phyloP scores from a whole-genome alignment of 2,329 filamentous ascomycete genomes.

The Fusarium hostae region DNA sequence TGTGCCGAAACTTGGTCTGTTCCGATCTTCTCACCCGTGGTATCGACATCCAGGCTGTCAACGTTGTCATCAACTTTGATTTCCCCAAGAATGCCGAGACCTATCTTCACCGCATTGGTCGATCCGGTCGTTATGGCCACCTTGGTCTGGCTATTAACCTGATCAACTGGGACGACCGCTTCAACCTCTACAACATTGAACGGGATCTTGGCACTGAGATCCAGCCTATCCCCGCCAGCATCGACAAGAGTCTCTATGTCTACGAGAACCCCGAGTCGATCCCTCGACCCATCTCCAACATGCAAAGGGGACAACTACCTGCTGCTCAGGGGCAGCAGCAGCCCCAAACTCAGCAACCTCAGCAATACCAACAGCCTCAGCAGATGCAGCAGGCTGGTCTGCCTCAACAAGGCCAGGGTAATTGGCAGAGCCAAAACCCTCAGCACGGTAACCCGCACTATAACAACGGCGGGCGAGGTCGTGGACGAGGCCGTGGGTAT shows the following conservation, averaged over 20 bases:
- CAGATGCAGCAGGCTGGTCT: conserved; percentile 47
- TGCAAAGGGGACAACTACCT: conserved; percentile 48
- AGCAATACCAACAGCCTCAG: conserved; percentile 46
- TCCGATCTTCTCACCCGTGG: conserved; percentile 97
- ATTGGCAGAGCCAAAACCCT: conserved; percentile 54
- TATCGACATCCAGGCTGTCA: conserved; percentile 99
- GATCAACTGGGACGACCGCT: conserved; percentile 99
- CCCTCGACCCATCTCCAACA: conserved; percentile 77
- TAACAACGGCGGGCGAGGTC: conserved; percentile 51
- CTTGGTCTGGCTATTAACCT: conserved; percentile 97
- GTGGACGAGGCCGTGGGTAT: conserved; percentile 53
- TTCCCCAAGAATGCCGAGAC: conserved; percentile 99
- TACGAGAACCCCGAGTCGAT: conserved; percentile 97
- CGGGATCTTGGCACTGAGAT: conserved; percentile 98
- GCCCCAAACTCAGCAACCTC: conserved; percentile 45
- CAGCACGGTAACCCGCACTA: conserved; percentile 52
- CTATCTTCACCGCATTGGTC: conserved; percentile 97
- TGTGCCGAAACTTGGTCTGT: conserved; percentile 97
- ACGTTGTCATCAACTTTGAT: conserved; percentile 99
- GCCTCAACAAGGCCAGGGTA: conserved; percentile 49
- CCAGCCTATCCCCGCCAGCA: conserved; percentile 90
- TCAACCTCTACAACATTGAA: conserved; percentile 99
- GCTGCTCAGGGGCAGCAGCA: conserved; percentile 47
- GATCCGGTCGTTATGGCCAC: conserved; percentile 96
- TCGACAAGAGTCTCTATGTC: conserved; percentile 98